Evolutionary conservation across 2,329 filamentous ascomycete species (phyloP).

Genomic region (Monilinia aucupariae): DNA sequence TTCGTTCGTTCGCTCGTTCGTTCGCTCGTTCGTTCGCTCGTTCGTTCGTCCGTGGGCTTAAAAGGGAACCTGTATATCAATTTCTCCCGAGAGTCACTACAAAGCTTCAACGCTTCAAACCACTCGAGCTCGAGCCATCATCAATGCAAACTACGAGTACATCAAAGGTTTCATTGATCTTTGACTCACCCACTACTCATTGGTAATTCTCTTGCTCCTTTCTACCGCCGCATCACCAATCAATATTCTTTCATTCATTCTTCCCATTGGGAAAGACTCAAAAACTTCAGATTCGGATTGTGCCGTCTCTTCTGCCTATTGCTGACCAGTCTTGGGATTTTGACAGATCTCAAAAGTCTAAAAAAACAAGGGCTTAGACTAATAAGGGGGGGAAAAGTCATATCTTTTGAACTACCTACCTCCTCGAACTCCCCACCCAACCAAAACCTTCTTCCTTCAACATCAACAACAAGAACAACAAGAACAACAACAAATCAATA

Average conservation of each 20-base stretch:
- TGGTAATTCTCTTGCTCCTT: neutral
- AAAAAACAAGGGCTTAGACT: neutral
- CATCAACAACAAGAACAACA: too few relatives aligned
- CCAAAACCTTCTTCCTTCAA: neutral
- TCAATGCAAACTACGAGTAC: neutral
- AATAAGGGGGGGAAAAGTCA: neutral
- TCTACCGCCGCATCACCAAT: neutral
- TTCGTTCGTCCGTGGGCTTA: too few relatives aligned
- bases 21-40: neutral
- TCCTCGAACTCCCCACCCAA: neutral
- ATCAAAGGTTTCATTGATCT: neutral
- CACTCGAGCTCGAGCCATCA: too few relatives aligned
- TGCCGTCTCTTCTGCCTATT: neutral
- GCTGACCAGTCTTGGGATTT: slow-evolving; percentile 23
- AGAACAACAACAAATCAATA: too few relatives aligned
- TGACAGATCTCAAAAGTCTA: slow-evolving; percentile 27
- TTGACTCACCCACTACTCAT: neutral
- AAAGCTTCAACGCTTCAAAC: too few relatives aligned
- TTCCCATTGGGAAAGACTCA: too few relatives aligned
- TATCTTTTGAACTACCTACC: too few relatives aligned
- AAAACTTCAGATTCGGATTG: neutral
- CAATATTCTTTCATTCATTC: neutral
- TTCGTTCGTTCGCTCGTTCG: neutral
- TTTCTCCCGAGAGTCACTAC: too few relatives aligned
- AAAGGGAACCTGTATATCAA: too few relatives aligned